These are phyloP conservation scores for Acer negundo DNA, from an alignment of 345 rosid species.

Conservation along the genomic window DNA sequence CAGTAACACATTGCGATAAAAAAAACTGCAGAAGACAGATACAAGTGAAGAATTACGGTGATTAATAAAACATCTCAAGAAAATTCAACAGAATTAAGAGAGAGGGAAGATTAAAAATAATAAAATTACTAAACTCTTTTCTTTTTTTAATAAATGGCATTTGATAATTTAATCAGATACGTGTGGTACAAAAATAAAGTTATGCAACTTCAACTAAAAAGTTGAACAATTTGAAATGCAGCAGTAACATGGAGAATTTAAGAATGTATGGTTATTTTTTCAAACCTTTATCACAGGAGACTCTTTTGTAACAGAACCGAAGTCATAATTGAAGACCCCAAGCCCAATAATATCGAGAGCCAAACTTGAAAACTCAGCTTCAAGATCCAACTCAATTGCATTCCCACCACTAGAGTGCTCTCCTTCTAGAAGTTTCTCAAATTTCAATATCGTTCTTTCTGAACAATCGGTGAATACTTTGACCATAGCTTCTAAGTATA, in stretches of 20 bases:
- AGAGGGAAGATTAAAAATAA: background rate
- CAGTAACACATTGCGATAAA: background rate
- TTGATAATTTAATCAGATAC: background rate
- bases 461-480: constrained; percentile 76
- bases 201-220: background rate
- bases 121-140: background rate
- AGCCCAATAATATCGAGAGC: constrained; percentile 97
- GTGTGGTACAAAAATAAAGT: background rate
- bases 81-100: background rate
- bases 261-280: background rate
- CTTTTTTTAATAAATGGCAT: background rate
- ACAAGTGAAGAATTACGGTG: background rate
- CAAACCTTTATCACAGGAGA: constrained; percentile 93
- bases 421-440: constrained; percentile 66
- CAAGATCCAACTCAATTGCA: constrained; percentile 73
- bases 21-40: background rate
- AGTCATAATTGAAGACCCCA: constrained; percentile 89
- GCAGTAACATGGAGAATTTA: background rate
- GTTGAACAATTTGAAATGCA: background rate
- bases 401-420: constrained; percentile 40
- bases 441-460: constrained; percentile 65
- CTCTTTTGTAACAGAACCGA: constrained; percentile 91
- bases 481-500: constrained; percentile 90
- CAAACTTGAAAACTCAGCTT: constrained; percentile 92
- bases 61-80: background rate